These are phyloP conservation scores for Apiospora marii DNA, from an alignment of 2,329 filamentous ascomycete species.

Conservation along the genomic window DNA sequence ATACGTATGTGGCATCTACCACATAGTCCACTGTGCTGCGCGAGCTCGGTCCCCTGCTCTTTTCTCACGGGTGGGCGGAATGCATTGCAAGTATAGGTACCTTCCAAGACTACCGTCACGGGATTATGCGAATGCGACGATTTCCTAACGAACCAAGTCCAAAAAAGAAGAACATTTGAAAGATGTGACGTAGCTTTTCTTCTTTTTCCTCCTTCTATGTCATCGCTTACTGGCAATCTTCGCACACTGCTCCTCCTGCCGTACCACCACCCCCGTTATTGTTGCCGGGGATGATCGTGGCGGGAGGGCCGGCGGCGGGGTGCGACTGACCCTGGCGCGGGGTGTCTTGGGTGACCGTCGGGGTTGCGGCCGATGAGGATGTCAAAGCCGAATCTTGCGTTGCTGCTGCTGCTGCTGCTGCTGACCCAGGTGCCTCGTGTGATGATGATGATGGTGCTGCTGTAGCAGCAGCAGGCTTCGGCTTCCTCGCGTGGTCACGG, in stretches of 20 bases:
- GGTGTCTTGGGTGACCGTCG: neutral
- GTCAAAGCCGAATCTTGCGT: neutral
- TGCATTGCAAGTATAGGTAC: neutral
- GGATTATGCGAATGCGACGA: no score
- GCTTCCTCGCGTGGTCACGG: conserved; percentile 48
- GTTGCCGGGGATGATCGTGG: conserved; percentile 6
- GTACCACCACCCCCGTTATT: conserved; percentile 24
- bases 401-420: neutral
- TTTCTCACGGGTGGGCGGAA: neutral
- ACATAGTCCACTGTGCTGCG: no score
- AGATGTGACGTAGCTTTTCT: neutral
- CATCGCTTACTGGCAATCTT: conserved; percentile 44
- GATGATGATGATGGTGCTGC: neutral
- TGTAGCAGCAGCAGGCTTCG: neutral
- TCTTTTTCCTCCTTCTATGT: neutral
- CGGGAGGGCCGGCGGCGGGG: neutral
- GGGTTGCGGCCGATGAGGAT: neutral
- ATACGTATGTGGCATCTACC: no score
- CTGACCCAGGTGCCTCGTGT: neutral
- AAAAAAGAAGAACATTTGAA: neutral
- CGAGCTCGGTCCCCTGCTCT: no score
- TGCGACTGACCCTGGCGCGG: neutral
- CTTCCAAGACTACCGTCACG: neutral
- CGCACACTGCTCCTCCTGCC: conserved; percentile 37
- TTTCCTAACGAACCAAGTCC: neutral